Evolutionary conservation across 2,329 filamentous ascomycete species (phyloP).

Genomic region (Zymoseptoria pseudotritici): DNA sequence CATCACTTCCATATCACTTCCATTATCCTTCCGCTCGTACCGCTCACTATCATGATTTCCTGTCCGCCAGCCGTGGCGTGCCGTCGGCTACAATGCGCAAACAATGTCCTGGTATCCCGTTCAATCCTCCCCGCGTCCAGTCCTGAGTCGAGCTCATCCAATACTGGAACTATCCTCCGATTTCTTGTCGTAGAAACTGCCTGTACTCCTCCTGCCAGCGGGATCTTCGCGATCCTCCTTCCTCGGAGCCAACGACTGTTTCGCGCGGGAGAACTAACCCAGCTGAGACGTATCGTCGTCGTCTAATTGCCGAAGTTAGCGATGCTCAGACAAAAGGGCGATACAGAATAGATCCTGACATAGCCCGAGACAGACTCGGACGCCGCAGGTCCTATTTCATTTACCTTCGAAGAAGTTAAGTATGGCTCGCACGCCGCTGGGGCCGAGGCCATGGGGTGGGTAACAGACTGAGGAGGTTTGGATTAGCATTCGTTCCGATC

Average conservation of each 20-base stretch:
- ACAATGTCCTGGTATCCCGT: background rate
- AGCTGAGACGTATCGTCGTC: slow-evolving; percentile 20
- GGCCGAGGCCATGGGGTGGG: slow-evolving; percentile 74
- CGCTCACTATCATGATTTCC: background rate
- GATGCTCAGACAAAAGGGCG: too few species aligned
- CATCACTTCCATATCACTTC: too few species aligned
- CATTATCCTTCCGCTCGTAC: background rate
- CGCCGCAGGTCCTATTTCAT: too few species aligned
- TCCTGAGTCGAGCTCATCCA: background rate
- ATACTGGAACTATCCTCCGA: background rate
- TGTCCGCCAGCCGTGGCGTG: background rate
- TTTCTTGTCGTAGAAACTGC: background rate
- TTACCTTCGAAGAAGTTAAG: slow-evolving; percentile 78
- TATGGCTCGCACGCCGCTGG: slow-evolving; percentile 75
- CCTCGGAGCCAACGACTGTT: background rate
- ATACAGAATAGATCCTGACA: too few species aligned
- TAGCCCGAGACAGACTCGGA: too few species aligned
- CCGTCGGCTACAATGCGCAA: background rate
- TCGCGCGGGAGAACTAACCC: slow-evolving; percentile 7
- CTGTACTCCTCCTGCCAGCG: background rate
- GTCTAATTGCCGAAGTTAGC: slow-evolving; percentile 28
- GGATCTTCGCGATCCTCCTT: background rate
- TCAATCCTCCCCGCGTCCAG: background rate
- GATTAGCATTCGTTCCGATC: slow-evolving; percentile 7
- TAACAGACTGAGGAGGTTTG: slow-evolving; percentile 59